phyloP scores from a whole-genome alignment of 352 stramenopile species.

The Phytophthora lateralis region DNA sequence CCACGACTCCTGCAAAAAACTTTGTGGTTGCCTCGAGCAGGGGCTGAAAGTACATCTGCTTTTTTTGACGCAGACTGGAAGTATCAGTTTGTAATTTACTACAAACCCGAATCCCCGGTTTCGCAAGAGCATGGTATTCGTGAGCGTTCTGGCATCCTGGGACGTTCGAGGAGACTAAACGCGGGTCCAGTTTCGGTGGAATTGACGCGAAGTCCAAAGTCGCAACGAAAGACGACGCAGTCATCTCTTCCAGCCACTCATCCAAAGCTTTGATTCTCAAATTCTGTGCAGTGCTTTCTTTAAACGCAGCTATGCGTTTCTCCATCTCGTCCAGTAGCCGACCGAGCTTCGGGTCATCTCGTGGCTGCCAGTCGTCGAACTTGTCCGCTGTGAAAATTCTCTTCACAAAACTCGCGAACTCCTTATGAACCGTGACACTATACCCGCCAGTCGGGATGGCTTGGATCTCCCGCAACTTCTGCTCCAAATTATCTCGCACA shows the following conservation, averaged over 20 bases:
- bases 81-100: background rate
- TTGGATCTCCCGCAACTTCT: slow-evolving; percentile 7
- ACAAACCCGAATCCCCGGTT: background rate
- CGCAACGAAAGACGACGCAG: slow-evolving; percentile 13
- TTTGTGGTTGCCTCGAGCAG: slow-evolving; percentile 15
- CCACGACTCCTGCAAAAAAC: slow-evolving; percentile 4
- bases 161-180: background rate
- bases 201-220: slow-evolving; percentile 19
- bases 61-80: slow-evolving; percentile 1
- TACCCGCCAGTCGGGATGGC: slow-evolving; percentile 2
- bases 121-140: background rate
- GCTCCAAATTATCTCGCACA: slow-evolving; percentile 1
- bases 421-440: slow-evolving; percentile 13
- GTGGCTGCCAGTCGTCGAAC: slow-evolving; percentile 21
- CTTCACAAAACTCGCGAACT: slow-evolving; percentile 17
- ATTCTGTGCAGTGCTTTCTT: slow-evolving; percentile 13
- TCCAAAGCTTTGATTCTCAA: background rate
- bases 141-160: background rate
- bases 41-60: slow-evolving; percentile 12
- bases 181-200: slow-evolving; percentile 7
- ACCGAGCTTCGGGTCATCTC: slow-evolving; percentile 12
- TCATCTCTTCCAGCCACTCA: slow-evolving; percentile 17
- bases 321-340: slow-evolving; percentile 24
- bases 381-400: slow-evolving; percentile 6
- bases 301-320: slow-evolving; percentile 2